Evolutionary conservation across 2,329 filamentous ascomycete species (phyloP).

Genomic region (Aspergillus vadensis): DNA sequence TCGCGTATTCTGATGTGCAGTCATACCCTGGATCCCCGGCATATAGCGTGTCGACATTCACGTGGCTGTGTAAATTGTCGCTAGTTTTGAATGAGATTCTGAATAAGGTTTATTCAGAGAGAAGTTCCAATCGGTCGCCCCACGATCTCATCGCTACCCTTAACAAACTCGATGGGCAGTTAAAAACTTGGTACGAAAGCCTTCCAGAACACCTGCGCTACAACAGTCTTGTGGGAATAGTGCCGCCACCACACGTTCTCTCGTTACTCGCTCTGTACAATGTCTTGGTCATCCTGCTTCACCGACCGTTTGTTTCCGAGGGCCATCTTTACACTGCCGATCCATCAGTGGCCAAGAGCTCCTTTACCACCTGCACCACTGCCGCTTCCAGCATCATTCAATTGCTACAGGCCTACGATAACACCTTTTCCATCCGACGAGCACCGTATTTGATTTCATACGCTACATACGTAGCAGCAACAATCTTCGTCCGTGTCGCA

Average conservation of each 20-base stretch:
- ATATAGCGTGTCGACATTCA: conserved; percentile 41
- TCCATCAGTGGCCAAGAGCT: conserved; percentile 29
- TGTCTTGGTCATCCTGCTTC: conserved; percentile 55
- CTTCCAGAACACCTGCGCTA: no score
- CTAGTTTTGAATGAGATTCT: conserved; percentile 32
- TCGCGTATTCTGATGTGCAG: background rate
- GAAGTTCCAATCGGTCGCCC: no score
- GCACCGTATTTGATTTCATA: conserved; percentile 58
- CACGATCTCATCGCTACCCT: background rate
- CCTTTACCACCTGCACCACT: conserved; percentile 47
- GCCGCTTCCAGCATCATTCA: conserved; percentile 51
- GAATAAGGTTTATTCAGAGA: background rate
- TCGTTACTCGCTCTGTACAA: conserved; percentile 50
- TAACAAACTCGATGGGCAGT: background rate
- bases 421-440: conserved; percentile 48
- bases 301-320: conserved; percentile 53
- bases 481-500: conserved; percentile 55
- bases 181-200: no score
- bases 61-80: conserved; percentile 45
- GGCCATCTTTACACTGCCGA: conserved; percentile 41
- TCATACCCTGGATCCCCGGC: conserved; percentile 31
- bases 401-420: conserved; percentile 50
- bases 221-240: no score
- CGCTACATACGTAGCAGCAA: conserved; percentile 58
- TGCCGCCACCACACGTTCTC: no score